These are phyloP conservation scores for Tylopilus plumbeoviolaceoides DNA, from an alignment of 768 basidiomycete species.

Conservation along the genomic window DNA sequence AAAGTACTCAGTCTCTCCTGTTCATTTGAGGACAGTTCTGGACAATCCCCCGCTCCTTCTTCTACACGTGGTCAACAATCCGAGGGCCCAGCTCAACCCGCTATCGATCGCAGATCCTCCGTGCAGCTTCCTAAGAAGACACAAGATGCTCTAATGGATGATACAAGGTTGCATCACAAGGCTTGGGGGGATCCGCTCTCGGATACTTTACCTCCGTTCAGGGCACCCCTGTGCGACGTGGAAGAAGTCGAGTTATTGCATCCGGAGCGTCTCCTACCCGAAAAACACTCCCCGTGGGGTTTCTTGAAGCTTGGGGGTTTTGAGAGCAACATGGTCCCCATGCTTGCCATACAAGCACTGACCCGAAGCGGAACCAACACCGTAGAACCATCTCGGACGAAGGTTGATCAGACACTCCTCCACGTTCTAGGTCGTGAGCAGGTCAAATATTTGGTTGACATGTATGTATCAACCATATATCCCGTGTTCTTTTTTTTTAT, in stretches of 20 bases:
- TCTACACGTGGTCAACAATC: constrained; percentile 18
- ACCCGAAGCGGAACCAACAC: constrained; percentile 26
- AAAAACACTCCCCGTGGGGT: constrained; percentile 36
- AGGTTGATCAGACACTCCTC: constrained; percentile 27
- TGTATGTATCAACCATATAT: constrained; percentile 26
- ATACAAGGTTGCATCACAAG: constrained; percentile 18
- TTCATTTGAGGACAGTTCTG: constrained; percentile 39
- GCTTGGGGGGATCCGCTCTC: constrained; percentile 18
- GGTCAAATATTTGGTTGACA: constrained; percentile 35
- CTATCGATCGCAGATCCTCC: constrained; percentile 24
- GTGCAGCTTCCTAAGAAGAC: constrained; percentile 17
- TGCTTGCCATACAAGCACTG: constrained; percentile 43
- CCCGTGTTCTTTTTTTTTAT: constrained; percentile 1
- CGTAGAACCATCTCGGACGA: constrained; percentile 20
- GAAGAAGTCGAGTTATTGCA: constrained; percentile 31
- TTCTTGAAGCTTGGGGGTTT: constrained; percentile 36
- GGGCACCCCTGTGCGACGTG: constrained; percentile 11
- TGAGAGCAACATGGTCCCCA: constrained; percentile 43
- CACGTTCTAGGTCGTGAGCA: constrained; percentile 34
- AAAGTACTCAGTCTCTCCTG: constrained; percentile 44
- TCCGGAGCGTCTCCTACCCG: constrained; percentile 35
- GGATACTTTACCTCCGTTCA: constrained; percentile 17
- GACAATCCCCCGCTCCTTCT: constrained; percentile 12
- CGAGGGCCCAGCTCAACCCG: constrained; percentile 19
- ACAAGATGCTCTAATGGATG: constrained; percentile 20